phyloP scores from a whole-genome alignment of 2,329 filamentous ascomycete species.

The Aspergillus novofumigatus region DNA sequence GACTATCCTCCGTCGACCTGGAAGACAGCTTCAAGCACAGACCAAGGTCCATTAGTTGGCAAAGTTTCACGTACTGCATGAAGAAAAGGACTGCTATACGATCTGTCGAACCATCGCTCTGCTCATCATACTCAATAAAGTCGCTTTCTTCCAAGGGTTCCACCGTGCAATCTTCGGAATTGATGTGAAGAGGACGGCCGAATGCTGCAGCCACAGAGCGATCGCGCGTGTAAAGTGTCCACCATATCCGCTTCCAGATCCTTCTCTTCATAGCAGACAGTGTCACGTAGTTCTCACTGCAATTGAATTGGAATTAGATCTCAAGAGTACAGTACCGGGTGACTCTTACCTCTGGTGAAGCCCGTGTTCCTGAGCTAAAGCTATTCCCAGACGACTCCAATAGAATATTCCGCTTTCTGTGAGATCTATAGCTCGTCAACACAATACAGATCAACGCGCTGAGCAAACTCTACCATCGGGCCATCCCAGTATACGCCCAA shows the following conservation, averaged over 20 bases:
- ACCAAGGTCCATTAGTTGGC: constrained; percentile 14
- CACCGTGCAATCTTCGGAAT: constrained; percentile 7
- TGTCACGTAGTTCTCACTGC: constrained; percentile 6
- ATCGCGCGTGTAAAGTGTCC: constrained; percentile 13
- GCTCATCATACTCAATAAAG: constrained; percentile 7
- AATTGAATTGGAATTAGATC: neutral
- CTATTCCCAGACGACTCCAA: constrained; percentile 14
- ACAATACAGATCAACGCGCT: neutral
- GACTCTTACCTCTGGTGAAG: constrained; percentile 5
- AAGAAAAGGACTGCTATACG: constrained; percentile 4
- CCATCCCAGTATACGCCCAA: constrained; percentile 13
- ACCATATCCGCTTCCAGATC: constrained; percentile 13
- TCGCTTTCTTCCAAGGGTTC: constrained; percentile 5
- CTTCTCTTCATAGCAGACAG: constrained; percentile 1
- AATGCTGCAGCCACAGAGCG: constrained; percentile 14
- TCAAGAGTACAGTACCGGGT: neutral
- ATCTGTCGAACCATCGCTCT: neutral
- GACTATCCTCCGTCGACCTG: constrained; percentile 3
- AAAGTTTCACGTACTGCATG: constrained; percentile 12
- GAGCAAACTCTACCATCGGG: constrained; percentile 9
- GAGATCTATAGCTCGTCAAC: constrained; percentile 7
- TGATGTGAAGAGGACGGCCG: constrained; percentile 12
- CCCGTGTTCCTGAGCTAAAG: constrained; percentile 9
- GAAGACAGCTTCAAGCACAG: constrained; percentile 8
- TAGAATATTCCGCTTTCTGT: constrained; percentile 14